phyloP scores from a whole-genome alignment of 1,284 basidiomycete species.

The Heterobasidion parviporum region DNA sequence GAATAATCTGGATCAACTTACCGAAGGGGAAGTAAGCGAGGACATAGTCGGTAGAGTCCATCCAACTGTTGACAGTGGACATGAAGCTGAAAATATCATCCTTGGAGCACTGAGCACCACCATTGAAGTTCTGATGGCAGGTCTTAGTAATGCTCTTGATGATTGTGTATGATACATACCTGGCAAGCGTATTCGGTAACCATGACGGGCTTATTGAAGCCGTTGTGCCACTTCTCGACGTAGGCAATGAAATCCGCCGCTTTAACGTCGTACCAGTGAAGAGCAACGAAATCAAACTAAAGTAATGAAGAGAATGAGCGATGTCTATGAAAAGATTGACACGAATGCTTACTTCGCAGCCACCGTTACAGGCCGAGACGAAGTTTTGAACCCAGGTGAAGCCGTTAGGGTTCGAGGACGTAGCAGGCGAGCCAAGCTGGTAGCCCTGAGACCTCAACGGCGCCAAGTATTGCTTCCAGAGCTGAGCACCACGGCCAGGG shows the following conservation, averaged over 20 bases:
- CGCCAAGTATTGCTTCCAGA: constrained; percentile 60
- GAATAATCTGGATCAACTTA: constrained; percentile 20
- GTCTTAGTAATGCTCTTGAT: background rate
- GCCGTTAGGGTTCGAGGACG: constrained; percentile 54
- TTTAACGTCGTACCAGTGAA: constrained; percentile 58
- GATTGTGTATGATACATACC: constrained; percentile 23
- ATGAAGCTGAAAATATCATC: constrained; percentile 53
- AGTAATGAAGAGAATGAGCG: constrained; percentile 14
- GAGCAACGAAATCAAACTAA: constrained; percentile 41
- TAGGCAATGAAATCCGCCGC: constrained; percentile 42
- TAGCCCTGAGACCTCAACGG: constrained; percentile 53
- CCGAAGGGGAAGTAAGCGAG: constrained; percentile 65
- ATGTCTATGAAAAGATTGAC: constrained; percentile 1
- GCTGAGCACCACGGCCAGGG: constrained; percentile 34
- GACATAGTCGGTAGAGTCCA: constrained; percentile 49
- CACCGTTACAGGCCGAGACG: constrained; percentile 38
- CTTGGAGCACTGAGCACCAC: constrained; percentile 48
- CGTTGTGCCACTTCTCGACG: constrained; percentile 39
- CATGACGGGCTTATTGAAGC: constrained; percentile 44
- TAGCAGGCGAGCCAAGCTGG: constrained; percentile 55
- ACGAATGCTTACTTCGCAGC: constrained; percentile 39
- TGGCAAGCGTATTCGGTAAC: constrained; percentile 68
- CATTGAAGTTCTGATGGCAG: constrained; percentile 7
- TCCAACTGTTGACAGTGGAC: constrained; percentile 40
- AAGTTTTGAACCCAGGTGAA: constrained; percentile 58